Conservation (phyloP, 768 basidiomycete genomes). For the Dacryopinax primogenitus region DNA sequence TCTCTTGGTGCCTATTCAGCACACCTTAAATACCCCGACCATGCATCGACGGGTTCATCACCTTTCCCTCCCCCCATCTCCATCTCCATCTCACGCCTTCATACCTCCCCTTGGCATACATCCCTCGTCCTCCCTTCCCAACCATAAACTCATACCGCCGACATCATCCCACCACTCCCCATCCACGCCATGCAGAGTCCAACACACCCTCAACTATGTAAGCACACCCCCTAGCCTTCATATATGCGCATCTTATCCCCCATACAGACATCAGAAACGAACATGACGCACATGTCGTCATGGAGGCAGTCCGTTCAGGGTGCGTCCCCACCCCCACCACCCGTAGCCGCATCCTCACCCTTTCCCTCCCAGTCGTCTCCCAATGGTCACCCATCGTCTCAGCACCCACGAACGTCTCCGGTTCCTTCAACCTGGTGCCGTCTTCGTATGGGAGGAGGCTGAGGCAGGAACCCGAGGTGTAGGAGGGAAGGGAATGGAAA, state of each 20-base stretch:
- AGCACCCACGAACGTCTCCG: conserved; percentile 50
- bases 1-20: neutral
- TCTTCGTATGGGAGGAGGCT: conserved; percentile 80
- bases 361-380: conserved; percentile 37
- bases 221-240: neutral
- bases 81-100: too few relatives aligned
- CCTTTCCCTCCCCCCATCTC: neutral
- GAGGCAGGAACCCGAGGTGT: conserved; percentile 37
- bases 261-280: conserved; percentile 59
- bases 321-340: neutral
- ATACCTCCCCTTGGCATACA: neutral
- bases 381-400: conserved; percentile 56
- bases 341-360: neutral
- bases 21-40: conserved; percentile 4
- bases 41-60: neutral
- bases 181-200: neutral
- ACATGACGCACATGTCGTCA: conserved; percentile 60
- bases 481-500: conserved; percentile 31
- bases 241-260: neutral
- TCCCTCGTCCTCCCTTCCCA: neutral
- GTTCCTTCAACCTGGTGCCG: conserved; percentile 54
- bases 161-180: neutral
- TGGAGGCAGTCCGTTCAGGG: conserved; percentile 57
- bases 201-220: conserved; percentile 2
- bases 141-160: neutral